phyloP scores from a whole-genome alignment of 768 basidiomycete species.

The Agaricus sinodeliciosus region DNA sequence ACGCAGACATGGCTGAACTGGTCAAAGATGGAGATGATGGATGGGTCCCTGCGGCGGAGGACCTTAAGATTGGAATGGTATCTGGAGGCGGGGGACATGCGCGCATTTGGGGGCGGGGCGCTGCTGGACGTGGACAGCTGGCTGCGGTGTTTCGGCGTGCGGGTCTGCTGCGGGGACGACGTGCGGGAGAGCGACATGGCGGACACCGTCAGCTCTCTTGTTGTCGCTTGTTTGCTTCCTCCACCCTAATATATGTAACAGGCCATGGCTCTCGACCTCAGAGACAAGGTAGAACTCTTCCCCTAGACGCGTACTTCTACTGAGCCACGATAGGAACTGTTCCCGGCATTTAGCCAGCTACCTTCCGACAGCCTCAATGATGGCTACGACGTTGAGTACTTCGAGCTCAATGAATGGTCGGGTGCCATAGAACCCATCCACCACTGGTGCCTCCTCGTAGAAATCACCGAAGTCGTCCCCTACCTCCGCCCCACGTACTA shows the following conservation, averaged over 20 bases:
- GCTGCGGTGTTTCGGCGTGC: no score
- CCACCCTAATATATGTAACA: not conserved
- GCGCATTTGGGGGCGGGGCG: constrained; percentile 21
- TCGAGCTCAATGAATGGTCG: constrained; percentile 2
- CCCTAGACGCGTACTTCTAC: not conserved
- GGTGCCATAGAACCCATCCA: constrained; percentile 7
- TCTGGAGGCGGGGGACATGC: constrained; percentile 60
- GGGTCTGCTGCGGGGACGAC: no score
- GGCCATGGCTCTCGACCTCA: not conserved
- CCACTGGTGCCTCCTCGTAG: constrained; percentile 18
- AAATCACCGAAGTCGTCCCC: constrained; percentile 9
- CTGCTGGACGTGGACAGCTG: no score
- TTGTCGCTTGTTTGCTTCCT: no score
- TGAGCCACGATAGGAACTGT: constrained; percentile 11
- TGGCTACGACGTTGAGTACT: constrained; percentile 14
- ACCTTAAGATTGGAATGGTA: constrained; percentile 79
- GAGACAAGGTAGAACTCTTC: not conserved
- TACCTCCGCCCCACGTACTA: constrained; percentile 10
- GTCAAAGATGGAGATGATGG: constrained; percentile 76
- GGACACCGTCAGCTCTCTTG: no score
- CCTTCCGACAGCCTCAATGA: constrained; percentile 14
- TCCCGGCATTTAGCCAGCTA: constrained; percentile 20
- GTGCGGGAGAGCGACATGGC: no score
- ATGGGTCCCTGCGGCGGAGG: constrained; percentile 69
- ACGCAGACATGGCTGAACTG: constrained; percentile 86